Evolutionary conservation across 257 asterid genomes (phyloP), one percentile per base, ranked within the genome.

Genomic region (Jaltomata sinuosa): DNA sequence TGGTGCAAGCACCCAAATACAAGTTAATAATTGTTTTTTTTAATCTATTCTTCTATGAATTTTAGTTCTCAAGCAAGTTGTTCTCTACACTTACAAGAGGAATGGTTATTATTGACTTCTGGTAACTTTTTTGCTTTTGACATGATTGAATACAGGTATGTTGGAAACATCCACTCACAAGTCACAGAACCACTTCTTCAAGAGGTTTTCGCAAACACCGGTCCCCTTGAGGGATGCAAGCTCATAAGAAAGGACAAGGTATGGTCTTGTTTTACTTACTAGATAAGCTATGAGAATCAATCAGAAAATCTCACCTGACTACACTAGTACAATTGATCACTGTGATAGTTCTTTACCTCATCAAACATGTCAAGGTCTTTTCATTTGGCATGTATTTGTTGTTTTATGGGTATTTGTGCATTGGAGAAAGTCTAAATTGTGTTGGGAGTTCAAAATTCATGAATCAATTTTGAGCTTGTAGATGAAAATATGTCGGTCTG

Each of bases 181-280:
- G 98, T 95, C 59, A 95, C 98, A 2, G 97, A 95, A 81, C 96
- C 92, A 22, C 98, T 92, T 88, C 97, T 95, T 80, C 97, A 93
- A 82, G 98, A 95, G 89, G 96, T 95, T 87, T 95, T 93, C 87
- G 79, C 96, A 8, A 85, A 90, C 79, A 89, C 96, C 4, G 97
- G 98, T 67, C 93, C 92, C 67, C 92, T 93, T 83, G 97, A 95
- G 91, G 93, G 98, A 74, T 95, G 98, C 93, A 95, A 95, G 93
- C 93, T 95, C 85, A 92, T 93, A 83, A 89, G 94, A 32, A 94
- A 94, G 90, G 98, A 94, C 36, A 94, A 92, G 97, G 98, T 93
- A 19, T 19, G 68, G 36, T 76, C 59, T 22, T 76, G 81, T 47
- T 47, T 47, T 25, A 47, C 16, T 47, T n/a, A 2, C 19, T 4